Conservation (phyloP, 495 filamentous ascomycete genomes). For the Articulospora tetracladia region DNA sequence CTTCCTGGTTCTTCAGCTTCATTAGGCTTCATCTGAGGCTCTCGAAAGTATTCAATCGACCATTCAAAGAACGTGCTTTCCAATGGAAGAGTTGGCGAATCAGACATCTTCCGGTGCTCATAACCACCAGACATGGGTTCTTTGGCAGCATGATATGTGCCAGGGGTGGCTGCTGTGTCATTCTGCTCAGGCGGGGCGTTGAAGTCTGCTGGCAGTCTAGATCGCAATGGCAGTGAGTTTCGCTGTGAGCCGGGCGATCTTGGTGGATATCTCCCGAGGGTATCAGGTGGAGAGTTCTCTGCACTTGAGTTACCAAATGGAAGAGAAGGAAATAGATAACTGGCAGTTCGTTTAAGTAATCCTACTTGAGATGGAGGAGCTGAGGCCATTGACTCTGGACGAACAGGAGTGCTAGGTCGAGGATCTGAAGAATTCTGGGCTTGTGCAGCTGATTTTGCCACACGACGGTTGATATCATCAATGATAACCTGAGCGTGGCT, state of each 20-base stretch:
- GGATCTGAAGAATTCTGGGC: slow-evolving; percentile 36
- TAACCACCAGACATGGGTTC: slow-evolving; percentile 74
- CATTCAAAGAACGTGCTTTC: slow-evolving; percentile 85
- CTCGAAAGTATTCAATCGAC: slow-evolving; percentile 97
- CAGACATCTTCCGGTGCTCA: slow-evolving; percentile 50
- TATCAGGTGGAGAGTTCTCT: slow-evolving; percentile 27
- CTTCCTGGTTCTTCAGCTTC: slow-evolving; percentile 96
- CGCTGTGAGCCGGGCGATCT: slow-evolving; percentile 27
- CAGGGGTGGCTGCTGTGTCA: slow-evolving; percentile 63
- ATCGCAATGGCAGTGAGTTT: slow-evolving; percentile 36
- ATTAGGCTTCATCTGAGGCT: slow-evolving; percentile 96
- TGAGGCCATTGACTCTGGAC: slow-evolving; percentile 32
- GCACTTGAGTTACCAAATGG: slow-evolving; percentile 45
- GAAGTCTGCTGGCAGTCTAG: slow-evolving; percentile 66
- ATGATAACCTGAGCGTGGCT: slow-evolving; percentile 65
- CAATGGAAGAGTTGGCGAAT: slow-evolving; percentile 63
- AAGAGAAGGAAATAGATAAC: slow-evolving; percentile 44
- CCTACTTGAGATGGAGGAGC: slow-evolving; percentile 41
- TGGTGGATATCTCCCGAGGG: slow-evolving; percentile 23
- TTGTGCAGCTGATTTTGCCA: slow-evolving; percentile 42
- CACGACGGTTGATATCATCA: slow-evolving; percentile 67
- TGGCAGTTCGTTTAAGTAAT: slow-evolving; percentile 49
- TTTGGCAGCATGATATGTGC: slow-evolving; percentile 70
- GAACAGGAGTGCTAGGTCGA: slow-evolving; percentile 35
- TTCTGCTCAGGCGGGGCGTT: slow-evolving; percentile 68